A percentile compares a stretch with the other conserved stretches of the same genome.
Evolutionary conservation across 768 basidiomycete genomes (phyloP).

Genomic region (Boletus edulis): DNA sequence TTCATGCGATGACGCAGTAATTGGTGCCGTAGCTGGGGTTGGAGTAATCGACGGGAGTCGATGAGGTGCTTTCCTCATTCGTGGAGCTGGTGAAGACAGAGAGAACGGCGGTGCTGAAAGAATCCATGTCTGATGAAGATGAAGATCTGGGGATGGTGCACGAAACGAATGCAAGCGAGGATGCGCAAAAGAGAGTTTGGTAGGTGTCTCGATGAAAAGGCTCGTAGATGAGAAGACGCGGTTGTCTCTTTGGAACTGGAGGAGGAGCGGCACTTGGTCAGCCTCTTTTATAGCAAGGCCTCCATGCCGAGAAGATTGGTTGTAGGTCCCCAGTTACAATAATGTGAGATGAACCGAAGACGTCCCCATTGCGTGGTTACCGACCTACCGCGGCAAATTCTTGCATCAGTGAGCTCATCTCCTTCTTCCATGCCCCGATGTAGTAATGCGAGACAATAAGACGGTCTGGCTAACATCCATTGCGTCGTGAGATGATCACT

Average conservation of each 20-base stretch:
- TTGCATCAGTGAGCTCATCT: neutral
- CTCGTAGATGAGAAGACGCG: slow-evolving; percentile 1
- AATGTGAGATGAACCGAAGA: slow-evolving; percentile 1
- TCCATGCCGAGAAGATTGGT: slow-evolving; percentile 1
- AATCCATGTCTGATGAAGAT: slow-evolving; percentile 19
- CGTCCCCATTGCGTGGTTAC: neutral
- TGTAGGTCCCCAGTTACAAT: neutral
- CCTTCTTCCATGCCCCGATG: neutral
- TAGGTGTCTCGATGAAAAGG: neutral
- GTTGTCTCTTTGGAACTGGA: slow-evolving; percentile 9
- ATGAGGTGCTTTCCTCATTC: slow-evolving; percentile 3
- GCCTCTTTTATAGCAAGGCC: slow-evolving; percentile 16
- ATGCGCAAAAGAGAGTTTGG: neutral
- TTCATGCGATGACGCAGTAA: slow-evolving; percentile 24
- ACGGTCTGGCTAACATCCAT: neutral
- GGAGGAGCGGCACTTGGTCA: neutral
- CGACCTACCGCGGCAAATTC: neutral
- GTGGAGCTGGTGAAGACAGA: slow-evolving; percentile 12
- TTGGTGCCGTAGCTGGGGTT: neutral
- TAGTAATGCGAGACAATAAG: slow-evolving; percentile 22
- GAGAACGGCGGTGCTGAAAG: slow-evolving; percentile 11
- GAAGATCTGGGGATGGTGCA: neutral
- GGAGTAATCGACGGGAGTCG: slow-evolving; percentile 15
- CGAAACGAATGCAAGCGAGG: neutral
- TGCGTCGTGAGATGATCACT: slow-evolving; percentile 5